Evolutionary conservation across 176 grass and related monocot species (phyloP), one percentile per base, ranked within the genome.

Genomic region (Paspalum vaginatum): DNA sequence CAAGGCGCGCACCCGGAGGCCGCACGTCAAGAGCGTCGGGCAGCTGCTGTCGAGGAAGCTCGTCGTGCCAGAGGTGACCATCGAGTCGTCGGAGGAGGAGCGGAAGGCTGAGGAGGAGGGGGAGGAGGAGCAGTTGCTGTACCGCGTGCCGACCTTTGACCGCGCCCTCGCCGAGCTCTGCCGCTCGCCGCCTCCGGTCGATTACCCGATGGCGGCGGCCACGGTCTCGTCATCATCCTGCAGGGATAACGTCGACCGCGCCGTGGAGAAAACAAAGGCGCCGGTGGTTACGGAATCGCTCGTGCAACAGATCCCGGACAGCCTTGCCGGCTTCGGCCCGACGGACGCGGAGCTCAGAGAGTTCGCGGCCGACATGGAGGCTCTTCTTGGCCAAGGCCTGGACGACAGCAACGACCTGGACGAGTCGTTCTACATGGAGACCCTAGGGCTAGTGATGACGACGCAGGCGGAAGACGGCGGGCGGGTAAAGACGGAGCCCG

Each of bases 321-420:
- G 79, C 25, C 54, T 75, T 40, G 16, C 81, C 10, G 44, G 40
- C 26, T 86, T 91, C 65, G 87, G 82, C 72, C 92, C 95, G 25
- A 91, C 92, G 9, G 95, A 95, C 54, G 75, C 81, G 1, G 92
- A 95, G 39, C 86, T 98, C 53, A 82, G 84, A 7, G 95, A 98
- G 75, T 98, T 98, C 73, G 95, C 95, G 18, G 90, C 92, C 6
- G 88, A 95, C 81, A 98, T 98, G 92, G 92, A 98, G 74, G 89
- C 88, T 4, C 91, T 98, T 42, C 92, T 98, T 22, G 81, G 92
- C 2, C 58, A 77, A 32, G 89, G 80, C 37, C 75, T 91, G 42
- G 75, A 88, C 44, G 66, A 78, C 26, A 4, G 88, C 73, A 72
- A 74, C 78, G 85, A 78, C 55, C 62, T 76, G 22, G 79, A 83